A percentile compares a stretch with the other conserved stretches of the same genome.
Conservation (phyloP, 2,329 filamentous ascomycete genomes). For the Onygena corvina region DNA sequence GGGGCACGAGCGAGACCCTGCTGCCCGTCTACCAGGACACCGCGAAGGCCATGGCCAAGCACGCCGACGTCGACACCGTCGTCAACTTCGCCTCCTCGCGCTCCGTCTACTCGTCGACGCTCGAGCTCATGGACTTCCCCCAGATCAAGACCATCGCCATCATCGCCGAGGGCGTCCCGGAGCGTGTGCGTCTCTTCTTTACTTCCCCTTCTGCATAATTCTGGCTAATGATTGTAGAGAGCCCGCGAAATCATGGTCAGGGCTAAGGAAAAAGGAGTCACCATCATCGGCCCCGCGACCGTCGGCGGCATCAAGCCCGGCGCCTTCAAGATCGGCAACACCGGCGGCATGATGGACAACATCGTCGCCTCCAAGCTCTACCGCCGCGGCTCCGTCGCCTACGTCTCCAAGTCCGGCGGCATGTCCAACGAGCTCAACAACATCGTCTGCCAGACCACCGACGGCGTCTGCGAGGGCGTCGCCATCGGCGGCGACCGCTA, state of each 20-base stretch:
- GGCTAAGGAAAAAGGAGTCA: conserved; percentile 95
- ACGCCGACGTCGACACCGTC: conserved; percentile 90
- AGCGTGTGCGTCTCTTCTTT: conserved; percentile 56
- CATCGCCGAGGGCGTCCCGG: conserved; percentile 97
- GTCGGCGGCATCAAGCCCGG: conserved; percentile 99
- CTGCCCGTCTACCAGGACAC: conserved; percentile 96
- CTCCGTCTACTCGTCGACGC: conserved; percentile 95
- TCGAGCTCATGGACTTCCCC: conserved; percentile 94
- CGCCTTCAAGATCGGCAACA: conserved; percentile 99
- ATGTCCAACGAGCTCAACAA: conserved; percentile 99
- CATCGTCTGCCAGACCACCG: conserved; percentile 90
- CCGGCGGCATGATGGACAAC: conserved; percentile 99
- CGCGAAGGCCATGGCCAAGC: conserved; percentile 86
- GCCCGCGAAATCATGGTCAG: conserved; percentile 96
- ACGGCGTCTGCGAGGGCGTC: conserved; percentile 98
- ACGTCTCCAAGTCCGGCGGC: conserved; percentile 99
- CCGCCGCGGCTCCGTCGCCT: conserved; percentile 95
- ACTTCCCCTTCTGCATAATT: background rate
- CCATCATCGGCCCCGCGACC: conserved; percentile 95
- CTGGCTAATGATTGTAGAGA: conserved; percentile 46
- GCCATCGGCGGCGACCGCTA: conserved; percentile 99
- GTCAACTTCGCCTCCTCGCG: conserved; percentile 99
- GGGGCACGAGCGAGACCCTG: conserved; percentile 98
- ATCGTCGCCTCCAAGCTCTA: conserved; percentile 99
- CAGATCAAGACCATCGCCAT: conserved; percentile 99